These are phyloP conservation scores for Pelargonium citronellum DNA, from an alignment of 441 rosid species.

Conservation along the genomic window DNA sequence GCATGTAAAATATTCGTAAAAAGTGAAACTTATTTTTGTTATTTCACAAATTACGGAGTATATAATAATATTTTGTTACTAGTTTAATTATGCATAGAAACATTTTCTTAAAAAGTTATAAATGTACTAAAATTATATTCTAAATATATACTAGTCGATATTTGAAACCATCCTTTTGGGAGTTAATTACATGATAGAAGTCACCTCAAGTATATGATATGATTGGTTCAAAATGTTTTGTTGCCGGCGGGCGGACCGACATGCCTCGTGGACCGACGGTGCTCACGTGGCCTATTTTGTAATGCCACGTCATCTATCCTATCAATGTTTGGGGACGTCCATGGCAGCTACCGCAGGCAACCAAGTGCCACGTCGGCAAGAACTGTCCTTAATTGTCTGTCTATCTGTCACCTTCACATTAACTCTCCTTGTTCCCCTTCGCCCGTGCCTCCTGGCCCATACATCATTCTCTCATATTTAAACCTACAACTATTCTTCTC, in stretches of 20 bases:
- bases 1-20: no score
- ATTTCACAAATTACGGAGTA: no score
- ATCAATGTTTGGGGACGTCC: slow-evolving; percentile 4
- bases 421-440: slow-evolving; percentile 17
- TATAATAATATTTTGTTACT: neutral
- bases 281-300: slow-evolving; percentile 9
- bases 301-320: slow-evolving; percentile 15
- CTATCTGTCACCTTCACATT: slow-evolving; percentile 23
- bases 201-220: neutral
- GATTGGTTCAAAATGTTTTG: slow-evolving; percentile 7
- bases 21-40: no score
- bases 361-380: slow-evolving; percentile 7
- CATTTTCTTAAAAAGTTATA: no score
- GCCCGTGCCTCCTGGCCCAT: slow-evolving; percentile 9
- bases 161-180: no score
- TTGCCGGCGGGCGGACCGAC: slow-evolving; percentile 9
- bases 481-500: neutral
- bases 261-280: slow-evolving; percentile 7
- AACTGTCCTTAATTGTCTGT: slow-evolving; percentile 5
- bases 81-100: neutral
- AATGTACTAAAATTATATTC: no score
- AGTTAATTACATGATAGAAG: neutral
- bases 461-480: slow-evolving; percentile 7
- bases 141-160: no score
- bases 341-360: slow-evolving; percentile 11